Conservation (phyloP, 345 rosid species). For the Rubroshorea leprosula region DNA sequence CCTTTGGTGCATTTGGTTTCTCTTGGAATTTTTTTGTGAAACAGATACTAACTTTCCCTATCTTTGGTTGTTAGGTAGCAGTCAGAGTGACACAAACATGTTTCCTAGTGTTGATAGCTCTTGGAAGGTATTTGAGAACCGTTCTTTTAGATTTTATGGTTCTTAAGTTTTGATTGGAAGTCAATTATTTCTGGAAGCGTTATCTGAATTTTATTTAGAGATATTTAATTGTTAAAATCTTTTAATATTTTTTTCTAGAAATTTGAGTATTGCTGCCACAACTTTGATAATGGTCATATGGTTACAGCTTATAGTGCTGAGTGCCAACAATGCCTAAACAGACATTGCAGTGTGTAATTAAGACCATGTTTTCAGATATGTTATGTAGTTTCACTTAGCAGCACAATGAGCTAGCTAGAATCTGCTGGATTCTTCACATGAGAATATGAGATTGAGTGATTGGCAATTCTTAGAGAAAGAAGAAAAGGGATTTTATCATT, state of each 20-base stretch:
- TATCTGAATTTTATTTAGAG: neutral
- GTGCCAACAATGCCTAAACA: too few species aligned
- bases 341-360: too few species aligned
- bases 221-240: neutral
- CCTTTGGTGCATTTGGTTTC: too few species aligned
- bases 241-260: neutral
- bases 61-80: slow-evolving; percentile 44
- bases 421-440: too few species aligned
- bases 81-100: slow-evolving; percentile 51
- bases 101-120: slow-evolving; percentile 84
- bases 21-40: slow-evolving; percentile 14
- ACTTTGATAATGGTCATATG: neutral
- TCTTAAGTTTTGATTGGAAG: slow-evolving; percentile 7
- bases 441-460: too few species aligned
- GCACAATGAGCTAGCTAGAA: too few species aligned
- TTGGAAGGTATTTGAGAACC: slow-evolving; percentile 64
- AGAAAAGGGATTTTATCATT: too few species aligned
- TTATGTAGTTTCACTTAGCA: too few species aligned
- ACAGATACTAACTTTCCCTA: too few species aligned
- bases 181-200: neutral
- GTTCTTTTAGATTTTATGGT: slow-evolving; percentile 3
- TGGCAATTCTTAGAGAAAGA: too few species aligned
- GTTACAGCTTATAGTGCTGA: neutral
- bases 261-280: neutral
- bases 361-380: too few species aligned